These are phyloP conservation scores for Acanthamoeba royreba DNA, from an alignment of 208 protist species.

Conservation along the genomic window DNA sequence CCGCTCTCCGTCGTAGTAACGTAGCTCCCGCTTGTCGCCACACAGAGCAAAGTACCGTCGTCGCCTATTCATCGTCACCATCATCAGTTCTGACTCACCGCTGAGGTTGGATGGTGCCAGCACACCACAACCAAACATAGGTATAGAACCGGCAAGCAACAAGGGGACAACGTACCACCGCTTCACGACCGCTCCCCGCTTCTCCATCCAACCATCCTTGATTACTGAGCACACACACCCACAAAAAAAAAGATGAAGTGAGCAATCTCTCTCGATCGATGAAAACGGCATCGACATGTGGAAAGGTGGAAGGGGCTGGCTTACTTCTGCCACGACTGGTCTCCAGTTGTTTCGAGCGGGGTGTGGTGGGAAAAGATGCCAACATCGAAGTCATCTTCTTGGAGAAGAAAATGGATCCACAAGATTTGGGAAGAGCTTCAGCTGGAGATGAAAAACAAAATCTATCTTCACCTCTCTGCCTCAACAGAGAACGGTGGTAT, in stretches of 20 bases:
- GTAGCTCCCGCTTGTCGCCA: not conserved
- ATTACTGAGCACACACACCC: not conserved
- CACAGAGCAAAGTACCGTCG: not conserved
- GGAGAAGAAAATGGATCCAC: too few species aligned
- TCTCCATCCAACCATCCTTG: conserved; percentile 12
- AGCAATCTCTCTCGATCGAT: not conserved
- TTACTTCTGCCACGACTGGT: too few species aligned
- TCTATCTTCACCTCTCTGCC: too few species aligned
- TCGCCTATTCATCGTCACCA: not conserved
- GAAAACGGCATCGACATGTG: not conserved
- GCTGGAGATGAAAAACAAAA: too few species aligned
- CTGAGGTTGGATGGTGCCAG: not conserved
- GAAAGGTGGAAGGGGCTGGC: not conserved
- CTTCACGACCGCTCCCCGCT: not conserved
- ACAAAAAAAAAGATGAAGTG: not conserved
- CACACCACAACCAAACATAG: not conserved
- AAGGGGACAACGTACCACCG: not conserved
- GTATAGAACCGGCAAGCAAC: not conserved
- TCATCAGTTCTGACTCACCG: too few species aligned
- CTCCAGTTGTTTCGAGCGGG: too few species aligned
- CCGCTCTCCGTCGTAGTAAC: not conserved
- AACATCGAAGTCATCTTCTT: too few species aligned
- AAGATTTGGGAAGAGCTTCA: too few species aligned
- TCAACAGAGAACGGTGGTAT: too few species aligned
- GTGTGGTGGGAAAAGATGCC: too few species aligned